phyloP scores from a whole-genome alignment of 192 early-diverging fungal genomes.

The Backusella westeae region DNA sequence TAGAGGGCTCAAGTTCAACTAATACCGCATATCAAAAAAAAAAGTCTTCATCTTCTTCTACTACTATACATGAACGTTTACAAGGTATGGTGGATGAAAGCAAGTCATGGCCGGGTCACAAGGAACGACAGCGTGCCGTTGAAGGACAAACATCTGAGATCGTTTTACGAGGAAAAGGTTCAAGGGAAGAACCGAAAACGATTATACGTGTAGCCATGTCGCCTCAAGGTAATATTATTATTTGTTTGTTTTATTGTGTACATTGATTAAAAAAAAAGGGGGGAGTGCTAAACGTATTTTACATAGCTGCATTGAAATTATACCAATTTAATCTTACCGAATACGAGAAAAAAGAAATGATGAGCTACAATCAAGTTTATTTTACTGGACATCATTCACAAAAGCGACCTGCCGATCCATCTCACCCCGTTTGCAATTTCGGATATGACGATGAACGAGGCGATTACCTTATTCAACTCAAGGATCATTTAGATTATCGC shows the following conservation, averaged over 20 bases:
- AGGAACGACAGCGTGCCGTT: not conserved
- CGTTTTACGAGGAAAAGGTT: not conserved
- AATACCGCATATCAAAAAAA: not conserved
- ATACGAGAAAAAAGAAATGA: conserved; percentile 37
- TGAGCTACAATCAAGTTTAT: conserved; percentile 7
- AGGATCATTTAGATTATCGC: conserved; percentile 86
- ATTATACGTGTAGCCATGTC: conserved; percentile 12
- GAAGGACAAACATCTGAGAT: conserved; percentile 1
- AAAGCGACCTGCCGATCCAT: not conserved
- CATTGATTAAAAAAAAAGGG: not conserved
- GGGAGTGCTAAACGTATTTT: not conserved
- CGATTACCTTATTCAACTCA: conserved; percentile 79
- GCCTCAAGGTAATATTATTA: conserved; percentile 1
- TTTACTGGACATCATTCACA: conserved; percentile 3
- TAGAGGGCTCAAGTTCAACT: not conserved
- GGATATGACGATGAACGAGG: conserved; percentile 83
- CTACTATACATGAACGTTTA: not conserved
- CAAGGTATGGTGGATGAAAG: conserved; percentile 12
- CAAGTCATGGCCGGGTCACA: not conserved
- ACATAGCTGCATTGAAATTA: conserved; percentile 14
- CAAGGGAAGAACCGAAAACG: not conserved
- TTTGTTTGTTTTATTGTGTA: not conserved
- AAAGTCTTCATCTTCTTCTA: not conserved
- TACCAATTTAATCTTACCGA: conserved; percentile 2
- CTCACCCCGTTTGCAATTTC: not conserved